Conservation (phyloP, 805 yeast species). For the Ascoidea tarda region DNA sequence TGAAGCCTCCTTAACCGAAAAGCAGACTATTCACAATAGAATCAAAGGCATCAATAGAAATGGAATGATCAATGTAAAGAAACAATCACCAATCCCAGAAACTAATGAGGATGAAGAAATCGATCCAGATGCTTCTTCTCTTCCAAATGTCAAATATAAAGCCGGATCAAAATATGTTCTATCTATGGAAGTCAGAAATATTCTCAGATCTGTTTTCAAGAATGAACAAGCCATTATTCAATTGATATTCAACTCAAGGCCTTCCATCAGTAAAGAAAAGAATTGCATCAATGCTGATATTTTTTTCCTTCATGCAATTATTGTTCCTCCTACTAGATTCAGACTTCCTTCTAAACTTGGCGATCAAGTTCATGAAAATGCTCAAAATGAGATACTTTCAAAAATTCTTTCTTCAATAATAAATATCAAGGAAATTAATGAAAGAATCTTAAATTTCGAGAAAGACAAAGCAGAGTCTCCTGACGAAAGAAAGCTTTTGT, state of each 20-base stretch:
- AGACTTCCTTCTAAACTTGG: conserved; percentile 95
- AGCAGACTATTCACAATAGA: conserved; percentile 69
- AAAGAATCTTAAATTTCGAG: conserved; percentile 53
- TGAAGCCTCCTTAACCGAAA: conserved; percentile 73
- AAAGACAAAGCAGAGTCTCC: conserved; percentile 43
- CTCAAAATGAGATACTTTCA: conserved; percentile 80
- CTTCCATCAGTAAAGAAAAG: conserved; percentile 29
- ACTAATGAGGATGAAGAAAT: conserved; percentile 18
- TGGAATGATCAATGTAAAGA: conserved; percentile 40
- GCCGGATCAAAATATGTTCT: conserved; percentile 76
- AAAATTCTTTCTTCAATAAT: conserved; percentile 69
- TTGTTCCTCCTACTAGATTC: conserved; percentile 95
- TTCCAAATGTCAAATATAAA: conserved; percentile 42
- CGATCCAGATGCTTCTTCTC: conserved; percentile 17
- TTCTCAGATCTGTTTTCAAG: conserved; percentile 59
- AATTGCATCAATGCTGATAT: conserved; percentile 51
- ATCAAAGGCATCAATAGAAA: conserved; percentile 67
- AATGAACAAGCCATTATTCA: conserved; percentile 57
- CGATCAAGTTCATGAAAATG: conserved; percentile 89
- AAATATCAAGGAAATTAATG: conserved; percentile 79
- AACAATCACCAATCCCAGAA: conserved; percentile 12
- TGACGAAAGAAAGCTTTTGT: conserved; percentile 63
- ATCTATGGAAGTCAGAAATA: conserved; percentile 76
- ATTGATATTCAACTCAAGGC: conserved; percentile 73
- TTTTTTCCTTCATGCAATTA: conserved; percentile 78